Base-by-base conservation (phyloP, 1,284 basidiomycete genomes). In the Tremellales sp. region DNA sequence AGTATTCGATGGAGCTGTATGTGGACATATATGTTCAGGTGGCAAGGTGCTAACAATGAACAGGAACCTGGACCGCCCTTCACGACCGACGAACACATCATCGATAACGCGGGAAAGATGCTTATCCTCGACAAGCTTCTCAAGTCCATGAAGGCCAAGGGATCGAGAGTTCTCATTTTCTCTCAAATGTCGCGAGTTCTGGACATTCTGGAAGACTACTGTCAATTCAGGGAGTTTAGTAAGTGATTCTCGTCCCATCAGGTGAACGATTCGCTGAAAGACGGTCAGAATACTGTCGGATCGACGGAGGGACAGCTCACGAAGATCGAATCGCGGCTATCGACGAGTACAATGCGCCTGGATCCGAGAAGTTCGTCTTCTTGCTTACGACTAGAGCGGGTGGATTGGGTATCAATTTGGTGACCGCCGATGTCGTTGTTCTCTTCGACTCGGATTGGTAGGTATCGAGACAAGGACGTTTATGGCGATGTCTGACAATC, bases 141-240 rank as follows among this genome's bases (percentile, higher is more conserved):
- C 36, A 78, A 80, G 57, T 82, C 79, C 37, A 87, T 97, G 87
- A 91, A 89, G 70, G 84, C 77, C 33, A 93, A 94, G 71, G 94
- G 93, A 10, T 95, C 90, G 2, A 83, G 94, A 10, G 90, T 94
- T 2, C 82, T 97, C 55, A 97, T 98, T 58, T 98, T 99, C 77
- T 93, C 88, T 58, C 94, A 97, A 74, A 98, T 98, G 94, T 93
- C 88, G 73, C 86, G 94, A 35, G 84, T 92, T 22, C 75, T 87
- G 24, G 95, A 98, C 72, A 98, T 99, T 53, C 74, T 98, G 33
- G 94, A 98, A 69, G 95, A 98, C 68, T 98, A 95, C 73, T 97
- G 92, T 71, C 76, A 95, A 51, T 98, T 97, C 79, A 78, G 94
- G 40, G 76, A 76, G 48, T 94, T 87, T 74, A 85, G 91, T 93